Evolutionary conservation across 1,139 yeast genomes (phyloP).

Genomic region (Suhomyces chickasaworum): DNA sequence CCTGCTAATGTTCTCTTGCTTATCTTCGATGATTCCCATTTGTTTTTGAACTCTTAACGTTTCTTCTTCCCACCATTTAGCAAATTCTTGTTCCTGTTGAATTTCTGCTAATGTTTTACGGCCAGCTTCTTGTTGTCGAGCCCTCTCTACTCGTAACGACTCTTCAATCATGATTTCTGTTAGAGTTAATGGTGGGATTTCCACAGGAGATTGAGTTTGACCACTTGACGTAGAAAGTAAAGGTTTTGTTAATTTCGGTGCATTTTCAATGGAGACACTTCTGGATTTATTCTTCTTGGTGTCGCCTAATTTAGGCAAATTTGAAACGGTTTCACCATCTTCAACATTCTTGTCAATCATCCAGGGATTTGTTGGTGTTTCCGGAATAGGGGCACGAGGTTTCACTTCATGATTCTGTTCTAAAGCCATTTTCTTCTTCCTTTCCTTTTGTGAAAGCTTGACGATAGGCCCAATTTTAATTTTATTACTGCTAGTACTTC

Average conservation of each 20-base stretch:
- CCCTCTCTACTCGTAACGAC: constrained; percentile 45
- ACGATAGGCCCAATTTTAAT: constrained; percentile 38
- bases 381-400: background rate
- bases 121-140: constrained; percentile 30
- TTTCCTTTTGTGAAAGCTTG: constrained; percentile 54
- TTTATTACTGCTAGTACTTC: constrained; percentile 23
- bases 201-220: background rate
- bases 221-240: background rate
- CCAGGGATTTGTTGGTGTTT: constrained; percentile 18
- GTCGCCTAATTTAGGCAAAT: constrained; percentile 14
- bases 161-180: constrained; percentile 50
- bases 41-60: constrained; percentile 58
- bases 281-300: constrained; percentile 1
- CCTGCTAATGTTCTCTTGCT: background rate
- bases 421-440: constrained; percentile 37
- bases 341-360: background rate
- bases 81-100: constrained; percentile 79
- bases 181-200: constrained; percentile 26
- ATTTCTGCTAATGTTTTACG: constrained; percentile 61
- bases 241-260: background rate
- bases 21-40: constrained; percentile 25
- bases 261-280: background rate
- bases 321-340: background rate
- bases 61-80: constrained; percentile 81
- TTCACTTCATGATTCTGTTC: constrained; percentile 2